These are phyloP conservation scores for Xylaria sp. DNA, from an alignment of 2,329 filamentous ascomycete species.

Conservation along the genomic window DNA sequence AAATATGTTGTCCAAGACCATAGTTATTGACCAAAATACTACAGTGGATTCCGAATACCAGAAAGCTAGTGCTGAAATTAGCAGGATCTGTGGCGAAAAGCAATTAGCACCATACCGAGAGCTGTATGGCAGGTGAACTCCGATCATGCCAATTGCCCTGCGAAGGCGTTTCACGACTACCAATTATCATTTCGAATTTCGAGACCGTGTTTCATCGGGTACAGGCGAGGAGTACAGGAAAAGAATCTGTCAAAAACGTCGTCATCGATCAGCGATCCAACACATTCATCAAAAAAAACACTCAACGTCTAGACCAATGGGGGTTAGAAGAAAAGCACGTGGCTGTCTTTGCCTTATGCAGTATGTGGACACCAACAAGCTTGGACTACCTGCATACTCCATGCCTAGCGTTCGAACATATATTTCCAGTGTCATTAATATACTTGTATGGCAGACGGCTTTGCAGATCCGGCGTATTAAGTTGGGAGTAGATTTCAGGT, in stretches of 20 bases:
- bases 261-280: slow-evolving; percentile 4
- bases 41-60: slow-evolving; percentile 38
- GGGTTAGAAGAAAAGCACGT: slow-evolving; percentile 22
- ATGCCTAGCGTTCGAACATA: slow-evolving; percentile 16
- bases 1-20: background rate
- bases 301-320: slow-evolving; percentile 22
- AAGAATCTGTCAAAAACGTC: background rate
- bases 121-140: slow-evolving; percentile 35
- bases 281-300: background rate
- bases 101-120: slow-evolving; percentile 39
- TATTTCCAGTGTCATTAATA: slow-evolving; percentile 6
- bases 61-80: slow-evolving; percentile 39
- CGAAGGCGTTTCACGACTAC: background rate
- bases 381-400: slow-evolving; percentile 14
- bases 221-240: slow-evolving; percentile 18
- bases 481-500: background rate
- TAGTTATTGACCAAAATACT: slow-evolving; percentile 7
- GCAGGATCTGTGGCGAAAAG: slow-evolving; percentile 36
- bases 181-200: slow-evolving; percentile 5
- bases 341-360: slow-evolving; percentile 18
- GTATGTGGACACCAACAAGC: slow-evolving; percentile 19
- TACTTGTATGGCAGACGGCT: background rate
- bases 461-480: background rate
- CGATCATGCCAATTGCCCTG: background rate
- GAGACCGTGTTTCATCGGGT: background rate